Conservation (phyloP, 768 basidiomycete genomes). For the Agrocybe chaxingu region DNA sequence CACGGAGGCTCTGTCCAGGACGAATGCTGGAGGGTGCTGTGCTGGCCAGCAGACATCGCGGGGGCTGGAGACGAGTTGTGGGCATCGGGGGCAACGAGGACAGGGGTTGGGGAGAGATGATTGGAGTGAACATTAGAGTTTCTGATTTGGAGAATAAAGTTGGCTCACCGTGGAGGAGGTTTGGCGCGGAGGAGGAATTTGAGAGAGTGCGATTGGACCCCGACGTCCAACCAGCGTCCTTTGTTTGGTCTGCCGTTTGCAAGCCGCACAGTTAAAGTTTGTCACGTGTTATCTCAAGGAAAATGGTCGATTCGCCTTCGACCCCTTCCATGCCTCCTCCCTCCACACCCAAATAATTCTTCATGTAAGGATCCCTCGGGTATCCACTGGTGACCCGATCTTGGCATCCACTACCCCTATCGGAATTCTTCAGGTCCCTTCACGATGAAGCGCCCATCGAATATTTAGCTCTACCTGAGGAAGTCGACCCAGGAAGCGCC, state of each 20-base stretch:
- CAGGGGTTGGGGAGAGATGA: conserved; percentile 26
- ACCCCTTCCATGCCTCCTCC: too few species aligned
- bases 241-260: conserved; percentile 2
- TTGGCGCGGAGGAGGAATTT: conserved; percentile 62
- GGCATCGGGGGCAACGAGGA: conserved; percentile 20
- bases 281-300: too few species aligned
- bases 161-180: conserved; percentile 67
- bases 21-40: conserved; percentile 30
- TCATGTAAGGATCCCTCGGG: too few species aligned
- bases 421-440: too few species aligned
- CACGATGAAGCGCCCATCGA: too few species aligned
- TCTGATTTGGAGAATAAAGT: conserved; percentile 55
- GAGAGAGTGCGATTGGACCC: conserved; percentile 37
- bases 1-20: conserved; percentile 88
- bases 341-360: too few species aligned
- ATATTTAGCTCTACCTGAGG: too few species aligned
- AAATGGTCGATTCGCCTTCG: too few species aligned
- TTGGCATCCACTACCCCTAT: too few species aligned
- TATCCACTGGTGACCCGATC: too few species aligned
- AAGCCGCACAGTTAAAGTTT: too few species aligned
- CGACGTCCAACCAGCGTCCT: conserved; percentile 21
- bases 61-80: conserved; percentile 21
- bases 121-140: conserved; percentile 57
- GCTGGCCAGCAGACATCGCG: conserved; percentile 36
- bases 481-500: too few species aligned